Percentiles rank a stretch among this genome's conserved stretches.
These are phyloP conservation scores for Colletotrichum costaricense DNA, from an alignment of 2,329 filamentous ascomycete genomes.

Conservation along the genomic window DNA sequence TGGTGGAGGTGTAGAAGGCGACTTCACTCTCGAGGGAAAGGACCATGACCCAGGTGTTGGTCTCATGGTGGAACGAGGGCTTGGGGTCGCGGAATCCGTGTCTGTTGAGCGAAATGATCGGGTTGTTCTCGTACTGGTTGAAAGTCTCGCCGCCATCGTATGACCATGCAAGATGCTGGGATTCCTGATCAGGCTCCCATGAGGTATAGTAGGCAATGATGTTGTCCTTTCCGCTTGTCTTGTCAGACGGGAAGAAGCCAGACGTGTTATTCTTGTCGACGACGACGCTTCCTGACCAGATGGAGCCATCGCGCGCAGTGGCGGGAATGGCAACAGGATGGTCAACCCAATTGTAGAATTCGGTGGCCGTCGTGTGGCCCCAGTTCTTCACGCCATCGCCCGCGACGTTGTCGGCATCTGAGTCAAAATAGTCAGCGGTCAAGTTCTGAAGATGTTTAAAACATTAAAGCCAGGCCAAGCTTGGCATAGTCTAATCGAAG, in stretches of 20 bases:
- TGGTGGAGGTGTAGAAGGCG: slow-evolving; percentile 70
- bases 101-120: slow-evolving; percentile 66
- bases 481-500: neutral
- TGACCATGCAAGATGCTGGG: slow-evolving; percentile 72
- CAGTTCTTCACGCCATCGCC: slow-evolving; percentile 68
- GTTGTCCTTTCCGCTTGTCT: slow-evolving; percentile 55
- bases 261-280: slow-evolving; percentile 73
- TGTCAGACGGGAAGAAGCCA: slow-evolving; percentile 70
- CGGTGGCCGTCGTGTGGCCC: slow-evolving; percentile 72
- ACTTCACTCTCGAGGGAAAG: slow-evolving; percentile 68
- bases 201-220: slow-evolving; percentile 64
- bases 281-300: slow-evolving; percentile 68
- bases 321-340: slow-evolving; percentile 71
- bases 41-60: slow-evolving; percentile 65
- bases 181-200: slow-evolving; percentile 54
- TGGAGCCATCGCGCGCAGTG: slow-evolving; percentile 53
- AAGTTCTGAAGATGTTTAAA: neutral
- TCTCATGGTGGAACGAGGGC: slow-evolving; percentile 66
- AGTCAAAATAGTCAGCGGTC: neutral
- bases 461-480: neutral
- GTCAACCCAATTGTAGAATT: slow-evolving; percentile 74
- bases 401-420: slow-evolving; percentile 50
- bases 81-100: slow-evolving; percentile 74
- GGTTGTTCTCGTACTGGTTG: slow-evolving; percentile 68
- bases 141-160: slow-evolving; percentile 72